Evolutionary conservation across 2,329 filamentous ascomycete genomes (phyloP).

Genomic region (Leptosphaerulina australis): DNA sequence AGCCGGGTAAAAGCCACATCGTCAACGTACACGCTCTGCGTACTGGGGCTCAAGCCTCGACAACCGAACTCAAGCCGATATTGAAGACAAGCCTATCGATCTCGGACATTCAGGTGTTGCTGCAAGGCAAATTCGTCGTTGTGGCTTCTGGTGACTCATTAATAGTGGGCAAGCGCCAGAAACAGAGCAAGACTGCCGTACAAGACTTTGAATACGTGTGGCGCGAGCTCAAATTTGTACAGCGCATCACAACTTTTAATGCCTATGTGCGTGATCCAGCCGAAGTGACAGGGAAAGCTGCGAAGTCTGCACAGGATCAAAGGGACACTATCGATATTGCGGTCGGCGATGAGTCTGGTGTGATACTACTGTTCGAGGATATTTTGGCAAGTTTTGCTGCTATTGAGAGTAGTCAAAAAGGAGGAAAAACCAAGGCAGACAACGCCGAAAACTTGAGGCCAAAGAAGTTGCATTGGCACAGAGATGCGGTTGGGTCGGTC

Average conservation of each 20-base stretch:
- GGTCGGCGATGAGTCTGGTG: slow-evolving; percentile 76
- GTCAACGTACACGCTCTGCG: slow-evolving; percentile 45
- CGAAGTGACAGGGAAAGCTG: slow-evolving; percentile 53
- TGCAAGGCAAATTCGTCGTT: slow-evolving; percentile 64
- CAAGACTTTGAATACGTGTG: slow-evolving; percentile 57
- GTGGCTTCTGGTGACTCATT: slow-evolving; percentile 61
- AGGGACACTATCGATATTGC: slow-evolving; percentile 70
- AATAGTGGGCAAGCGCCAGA: slow-evolving; percentile 63
- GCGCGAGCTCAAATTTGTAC: slow-evolving; percentile 62
- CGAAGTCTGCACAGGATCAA: slow-evolving; percentile 41
- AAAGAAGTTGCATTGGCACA: slow-evolving; percentile 88
- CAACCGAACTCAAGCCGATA: slow-evolving; percentile 44
- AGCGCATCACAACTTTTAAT: slow-evolving; percentile 59
- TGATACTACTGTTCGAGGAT: slow-evolving; percentile 82
- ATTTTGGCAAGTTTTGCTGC: slow-evolving; percentile 63
- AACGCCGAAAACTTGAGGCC: slow-evolving; percentile 54
- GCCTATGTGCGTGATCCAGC: slow-evolving; percentile 55
- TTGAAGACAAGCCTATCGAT: slow-evolving; percentile 47
- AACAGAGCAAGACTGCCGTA: slow-evolving; percentile 39
- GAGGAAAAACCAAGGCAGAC: slow-evolving; percentile 26
- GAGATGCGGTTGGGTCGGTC: slow-evolving; percentile 77
- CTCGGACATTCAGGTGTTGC: slow-evolving; percentile 52
- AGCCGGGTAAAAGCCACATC: slow-evolving; percentile 49
- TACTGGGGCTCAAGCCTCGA: slow-evolving; percentile 33
- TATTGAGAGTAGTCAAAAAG: slow-evolving; percentile 50